These are phyloP conservation scores for Kodamaea ohmeri DNA, from an alignment of 1,139 yeast genomes.

Conservation along the genomic window DNA sequence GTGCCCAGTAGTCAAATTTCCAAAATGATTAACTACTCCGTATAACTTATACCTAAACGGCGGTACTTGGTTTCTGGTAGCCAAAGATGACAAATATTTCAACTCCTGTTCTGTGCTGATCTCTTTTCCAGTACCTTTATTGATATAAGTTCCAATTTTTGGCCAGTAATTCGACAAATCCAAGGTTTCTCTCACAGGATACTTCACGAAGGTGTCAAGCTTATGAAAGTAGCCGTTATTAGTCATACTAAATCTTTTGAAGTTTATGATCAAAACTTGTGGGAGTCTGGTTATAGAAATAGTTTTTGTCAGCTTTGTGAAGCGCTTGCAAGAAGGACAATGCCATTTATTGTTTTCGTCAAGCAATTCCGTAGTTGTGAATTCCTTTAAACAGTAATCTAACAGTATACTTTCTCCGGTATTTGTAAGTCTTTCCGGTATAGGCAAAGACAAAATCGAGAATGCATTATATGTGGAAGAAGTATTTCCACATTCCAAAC, in stretches of 20 bases:
- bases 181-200: constrained; percentile 54
- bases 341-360: constrained; percentile 88
- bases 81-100: constrained; percentile 50
- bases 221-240: constrained; percentile 50
- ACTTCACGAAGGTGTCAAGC: constrained; percentile 59
- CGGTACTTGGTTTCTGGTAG: constrained; percentile 70
- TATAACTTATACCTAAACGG: constrained; percentile 78
- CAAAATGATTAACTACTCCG: constrained; percentile 88
- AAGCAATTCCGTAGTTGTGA: constrained; percentile 63
- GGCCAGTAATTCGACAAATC: constrained; percentile 86
- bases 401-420: constrained; percentile 34
- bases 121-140: constrained; percentile 12
- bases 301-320: constrained; percentile 65
- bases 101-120: constrained; percentile 42
- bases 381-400: constrained; percentile 66
- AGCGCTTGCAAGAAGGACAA: constrained; percentile 76
- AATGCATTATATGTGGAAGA: constrained; percentile 88
- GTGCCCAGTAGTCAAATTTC: constrained; percentile 82
- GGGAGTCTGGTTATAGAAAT: constrained; percentile 73
- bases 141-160: constrained; percentile 35
- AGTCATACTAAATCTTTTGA: constrained; percentile 68
- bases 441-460: constrained; percentile 71
- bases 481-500: constrained; percentile 71
- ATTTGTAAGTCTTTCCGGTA: constrained; percentile 43
- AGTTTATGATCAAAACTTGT: constrained; percentile 65